These are phyloP conservation scores for Hygrocybe coccinea DNA, from an alignment of 768 basidiomycete genomes.

Conservation along the genomic window DNA sequence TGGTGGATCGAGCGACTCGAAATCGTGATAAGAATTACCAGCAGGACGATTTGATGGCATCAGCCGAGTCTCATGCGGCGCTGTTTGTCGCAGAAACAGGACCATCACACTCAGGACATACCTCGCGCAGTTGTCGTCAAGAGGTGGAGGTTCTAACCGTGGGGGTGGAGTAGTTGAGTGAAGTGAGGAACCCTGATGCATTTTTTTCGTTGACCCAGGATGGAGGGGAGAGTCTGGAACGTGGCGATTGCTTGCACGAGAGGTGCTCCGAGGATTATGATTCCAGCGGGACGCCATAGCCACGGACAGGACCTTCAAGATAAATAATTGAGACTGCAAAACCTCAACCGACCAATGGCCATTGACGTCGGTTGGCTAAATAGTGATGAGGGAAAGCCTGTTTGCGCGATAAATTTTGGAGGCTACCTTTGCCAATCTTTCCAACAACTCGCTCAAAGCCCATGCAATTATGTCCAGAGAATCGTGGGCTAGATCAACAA, in stretches of 20 bases:
- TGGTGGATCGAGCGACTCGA: slow-evolving; percentile 46
- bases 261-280: slow-evolving; percentile 39
- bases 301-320: slow-evolving; percentile 75
- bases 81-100: slow-evolving; percentile 71
- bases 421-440: slow-evolving; percentile 69
- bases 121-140: slow-evolving; percentile 78
- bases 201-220: slow-evolving; percentile 26
- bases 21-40: slow-evolving; percentile 65
- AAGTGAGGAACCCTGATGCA: slow-evolving; percentile 42
- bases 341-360: slow-evolving; percentile 60
- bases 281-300: slow-evolving; percentile 77
- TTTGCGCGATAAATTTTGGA: not conserved
- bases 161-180: slow-evolving; percentile 36
- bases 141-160: slow-evolving; percentile 62
- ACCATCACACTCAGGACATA: slow-evolving; percentile 82
- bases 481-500: slow-evolving; percentile 74
- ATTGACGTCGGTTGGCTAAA: slow-evolving; percentile 50
- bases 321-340: slow-evolving; percentile 80
- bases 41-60: slow-evolving; percentile 57
- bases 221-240: slow-evolving; percentile 38
- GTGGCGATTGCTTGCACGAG: slow-evolving; percentile 40
- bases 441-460: slow-evolving; percentile 71
- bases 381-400: slow-evolving; percentile 12
- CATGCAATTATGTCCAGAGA: slow-evolving; percentile 77
- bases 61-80: slow-evolving; percentile 49